These are phyloP conservation scores for Agaricus bisporus DNA, from an alignment of 768 basidiomycete species.

Conservation along the genomic window DNA sequence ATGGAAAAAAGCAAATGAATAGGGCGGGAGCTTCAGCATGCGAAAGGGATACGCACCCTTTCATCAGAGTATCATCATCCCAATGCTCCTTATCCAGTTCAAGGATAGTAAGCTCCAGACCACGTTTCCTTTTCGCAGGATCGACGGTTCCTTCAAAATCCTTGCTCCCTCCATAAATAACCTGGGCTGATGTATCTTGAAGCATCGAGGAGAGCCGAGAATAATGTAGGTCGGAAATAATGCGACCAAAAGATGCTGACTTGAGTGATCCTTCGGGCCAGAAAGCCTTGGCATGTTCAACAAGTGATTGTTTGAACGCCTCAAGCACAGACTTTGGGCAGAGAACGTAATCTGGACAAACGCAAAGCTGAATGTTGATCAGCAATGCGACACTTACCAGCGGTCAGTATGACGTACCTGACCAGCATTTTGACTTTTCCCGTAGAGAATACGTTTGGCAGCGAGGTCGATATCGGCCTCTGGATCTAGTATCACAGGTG, in stretches of 20 bases:
- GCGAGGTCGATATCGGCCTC: constrained; percentile 28
- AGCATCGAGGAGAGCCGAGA: constrained; percentile 47
- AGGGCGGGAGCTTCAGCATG: background rate
- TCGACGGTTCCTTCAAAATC: constrained; percentile 21
- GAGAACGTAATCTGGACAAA: constrained; percentile 46
- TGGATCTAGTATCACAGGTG: constrained; percentile 36
- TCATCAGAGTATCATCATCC: constrained; percentile 51
- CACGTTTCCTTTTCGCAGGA: constrained; percentile 29
- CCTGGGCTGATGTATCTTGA: constrained; percentile 45
- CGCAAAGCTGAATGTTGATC: constrained; percentile 44
- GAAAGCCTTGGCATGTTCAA: constrained; percentile 38
- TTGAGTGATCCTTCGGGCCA: constrained; percentile 48
- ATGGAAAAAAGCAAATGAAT: background rate
- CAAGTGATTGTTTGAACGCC: constrained; percentile 38
- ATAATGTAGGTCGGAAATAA: constrained; percentile 51
- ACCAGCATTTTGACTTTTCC: constrained; percentile 59
- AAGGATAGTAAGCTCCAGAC: constrained; percentile 58
- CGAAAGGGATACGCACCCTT: constrained; percentile 36
- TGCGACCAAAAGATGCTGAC: constrained; percentile 37
- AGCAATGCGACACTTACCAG: constrained; percentile 5
- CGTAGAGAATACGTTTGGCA: constrained; percentile 63
- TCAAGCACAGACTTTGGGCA: constrained; percentile 35
- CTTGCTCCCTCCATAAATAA: constrained; percentile 40
- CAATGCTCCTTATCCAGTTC: constrained; percentile 45
- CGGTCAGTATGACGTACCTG: constrained; percentile 31